Percentiles rank a stretch among this genome's conserved stretches.
Evolutionary conservation across 2,329 filamentous ascomycete genomes (phyloP).

Genomic region (Trichoderma sp.): DNA sequence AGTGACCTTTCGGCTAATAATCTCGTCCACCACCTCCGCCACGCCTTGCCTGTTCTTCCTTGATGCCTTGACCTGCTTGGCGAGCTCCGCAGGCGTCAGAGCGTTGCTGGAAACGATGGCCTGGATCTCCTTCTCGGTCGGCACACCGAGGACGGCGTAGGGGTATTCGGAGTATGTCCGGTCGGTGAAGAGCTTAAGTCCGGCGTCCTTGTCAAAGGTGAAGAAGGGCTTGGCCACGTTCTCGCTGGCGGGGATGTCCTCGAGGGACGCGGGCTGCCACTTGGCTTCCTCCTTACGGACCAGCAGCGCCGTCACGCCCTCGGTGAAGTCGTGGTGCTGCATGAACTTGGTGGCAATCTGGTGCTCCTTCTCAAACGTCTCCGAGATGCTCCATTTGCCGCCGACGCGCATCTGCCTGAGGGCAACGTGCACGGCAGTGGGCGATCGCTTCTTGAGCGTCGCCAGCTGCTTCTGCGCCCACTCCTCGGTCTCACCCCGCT

Average conservation of each 20-base stretch:
- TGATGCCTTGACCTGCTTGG: slow-evolving; percentile 62
- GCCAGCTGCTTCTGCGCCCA: slow-evolving; percentile 81
- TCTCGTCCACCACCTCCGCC: slow-evolving; percentile 67
- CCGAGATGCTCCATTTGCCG: slow-evolving; percentile 73
- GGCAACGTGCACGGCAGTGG: slow-evolving; percentile 82
- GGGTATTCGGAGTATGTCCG: slow-evolving; percentile 74
- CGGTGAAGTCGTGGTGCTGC: slow-evolving; percentile 85
- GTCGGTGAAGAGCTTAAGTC: slow-evolving; percentile 63
- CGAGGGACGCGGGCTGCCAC: slow-evolving; percentile 76
- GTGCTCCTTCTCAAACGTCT: slow-evolving; percentile 86
- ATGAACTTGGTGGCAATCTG: slow-evolving; percentile 86
- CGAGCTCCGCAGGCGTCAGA: slow-evolving; percentile 58
- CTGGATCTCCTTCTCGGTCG: slow-evolving; percentile 66
- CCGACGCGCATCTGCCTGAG: slow-evolving; percentile 81
- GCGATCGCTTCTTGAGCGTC: slow-evolving; percentile 77
- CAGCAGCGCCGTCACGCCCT: slow-evolving; percentile 83
- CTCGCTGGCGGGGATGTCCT: slow-evolving; percentile 61
- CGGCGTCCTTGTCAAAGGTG: slow-evolving; percentile 46
- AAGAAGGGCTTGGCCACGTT: slow-evolving; percentile 71
- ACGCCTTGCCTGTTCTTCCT: slow-evolving; percentile 70
- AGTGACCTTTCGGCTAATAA: slow-evolving; percentile 64
- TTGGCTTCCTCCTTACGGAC: slow-evolving; percentile 69
- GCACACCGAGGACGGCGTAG: slow-evolving; percentile 68
- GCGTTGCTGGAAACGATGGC: slow-evolving; percentile 45
- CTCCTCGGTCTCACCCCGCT: slow-evolving; percentile 55